Evolutionary conservation across 1,139 yeast species (phyloP).

Genomic region (Diutina pseudorugosa): DNA sequence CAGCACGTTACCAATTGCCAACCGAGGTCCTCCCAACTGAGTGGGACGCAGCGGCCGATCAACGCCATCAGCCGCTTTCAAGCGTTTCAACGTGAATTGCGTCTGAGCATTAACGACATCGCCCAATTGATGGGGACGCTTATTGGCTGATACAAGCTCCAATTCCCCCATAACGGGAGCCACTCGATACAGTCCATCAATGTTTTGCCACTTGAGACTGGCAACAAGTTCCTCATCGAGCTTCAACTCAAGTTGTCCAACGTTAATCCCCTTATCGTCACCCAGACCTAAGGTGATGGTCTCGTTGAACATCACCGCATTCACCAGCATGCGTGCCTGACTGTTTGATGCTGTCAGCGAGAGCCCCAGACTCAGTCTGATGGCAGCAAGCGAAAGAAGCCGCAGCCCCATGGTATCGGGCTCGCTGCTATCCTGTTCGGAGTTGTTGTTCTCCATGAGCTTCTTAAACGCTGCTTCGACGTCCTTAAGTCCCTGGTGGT

Average conservation of each 20-base stretch:
- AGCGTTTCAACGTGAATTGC: constrained; percentile 24
- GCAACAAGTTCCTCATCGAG: constrained; percentile 58
- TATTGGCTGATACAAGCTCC: constrained; percentile 17
- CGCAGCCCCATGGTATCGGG: constrained; percentile 1
- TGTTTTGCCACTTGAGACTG: constrained; percentile 69
- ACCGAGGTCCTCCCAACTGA: constrained; percentile 6
- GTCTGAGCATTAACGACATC: constrained; percentile 11
- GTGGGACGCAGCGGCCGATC: neutral
- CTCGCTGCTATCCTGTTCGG: constrained; percentile 10
- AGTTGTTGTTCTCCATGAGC: constrained; percentile 20
- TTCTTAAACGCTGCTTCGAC: constrained; percentile 20
- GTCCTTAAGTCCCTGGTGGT: constrained; percentile 17
- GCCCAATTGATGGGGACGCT: constrained; percentile 4
- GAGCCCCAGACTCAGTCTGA: neutral
- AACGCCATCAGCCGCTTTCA: constrained; percentile 4
- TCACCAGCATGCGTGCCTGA: constrained; percentile 16
- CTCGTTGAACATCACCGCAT: constrained; percentile 26
- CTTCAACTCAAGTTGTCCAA: constrained; percentile 53
- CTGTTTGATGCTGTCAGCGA: neutral
- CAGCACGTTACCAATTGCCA: constrained; percentile 83
- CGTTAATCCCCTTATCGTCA: constrained; percentile 8
- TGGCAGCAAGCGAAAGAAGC: neutral
- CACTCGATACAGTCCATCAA: constrained; percentile 68
- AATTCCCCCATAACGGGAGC: constrained; percentile 76
- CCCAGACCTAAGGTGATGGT: constrained; percentile 44